Evolutionary conservation across 2,329 filamentous ascomycete species (phyloP), one percentile per base, ranked within the genome.

Genomic region (Cladorrhinum sp.): DNA sequence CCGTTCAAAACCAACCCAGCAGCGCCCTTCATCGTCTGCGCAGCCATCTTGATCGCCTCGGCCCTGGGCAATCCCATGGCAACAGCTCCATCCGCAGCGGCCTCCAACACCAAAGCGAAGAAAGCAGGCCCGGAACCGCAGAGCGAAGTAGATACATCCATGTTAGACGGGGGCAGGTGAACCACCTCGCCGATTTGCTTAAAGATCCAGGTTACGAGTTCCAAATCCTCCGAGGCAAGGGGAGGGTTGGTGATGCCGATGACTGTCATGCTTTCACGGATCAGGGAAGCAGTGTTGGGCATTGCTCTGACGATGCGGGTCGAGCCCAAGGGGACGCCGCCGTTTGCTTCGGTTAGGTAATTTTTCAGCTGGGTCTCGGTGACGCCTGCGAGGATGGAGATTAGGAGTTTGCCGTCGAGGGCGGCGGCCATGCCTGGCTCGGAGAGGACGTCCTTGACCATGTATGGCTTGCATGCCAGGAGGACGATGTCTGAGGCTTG

Each of bases 221-320:
- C 74, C 51, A 82, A 77, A 28, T 81, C 80, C 18, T 79, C 75
- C 1, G 79, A 71, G 4, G 82, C 78, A 14, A 91, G 77, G 2
- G 86, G 81, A 8, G 86, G 84, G 8, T 77, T 79, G 6, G 82
- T 79, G 51, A 82, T 86, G 53, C 85, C 86, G 66, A 96, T 88
- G 58, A 95, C 86, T 3, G 88, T 94, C 90, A 95, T 95, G 67
- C 85, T 87, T 74, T 96, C 88, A 52, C 90, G 79, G 61, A 96
- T 88, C 54, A 90, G 82, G 24, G 87, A 87, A 10, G 91, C 91
- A 0, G 90, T 93, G 77, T 96, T 96, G 67, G 91, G 91, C 85
- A 96, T 92, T 58, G 89, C 91, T 30, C 91, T 82, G 3, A 96
- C 87, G 50, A 95, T 81, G 2, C 42, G 7, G 48, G 83, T 79